A percentile compares a stretch with the other conserved stretches of the same genome.
Evolutionary conservation across 768 basidiomycete genomes (phyloP).

Genomic region (Lentinula boryana): DNA sequence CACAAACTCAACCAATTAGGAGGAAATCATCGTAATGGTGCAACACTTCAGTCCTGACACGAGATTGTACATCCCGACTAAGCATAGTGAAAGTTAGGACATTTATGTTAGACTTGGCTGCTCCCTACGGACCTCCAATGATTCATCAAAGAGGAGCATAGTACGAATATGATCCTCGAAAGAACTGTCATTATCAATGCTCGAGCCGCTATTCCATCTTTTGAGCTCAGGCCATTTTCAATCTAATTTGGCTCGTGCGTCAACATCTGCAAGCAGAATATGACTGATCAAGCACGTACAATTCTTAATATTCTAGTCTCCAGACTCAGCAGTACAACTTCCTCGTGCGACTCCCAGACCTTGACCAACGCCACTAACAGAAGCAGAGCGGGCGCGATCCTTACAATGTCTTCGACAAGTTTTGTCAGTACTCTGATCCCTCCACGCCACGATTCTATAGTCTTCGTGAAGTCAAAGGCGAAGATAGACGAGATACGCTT

Average conservation of each 20-base stretch:
- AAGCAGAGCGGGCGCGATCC: neutral
- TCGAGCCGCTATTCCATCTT: neutral
- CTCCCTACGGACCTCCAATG: neutral
- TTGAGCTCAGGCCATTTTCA: neutral
- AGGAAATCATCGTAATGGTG: constrained; percentile 1
- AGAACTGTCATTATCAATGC: neutral
- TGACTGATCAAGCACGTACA: neutral
- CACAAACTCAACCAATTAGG: neutral
- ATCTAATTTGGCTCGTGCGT: neutral
- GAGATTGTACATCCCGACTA: neutral
- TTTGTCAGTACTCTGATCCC: neutral
- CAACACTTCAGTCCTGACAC: neutral
- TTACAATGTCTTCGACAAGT: neutral
- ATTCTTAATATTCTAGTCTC: neutral
- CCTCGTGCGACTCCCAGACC: neutral
- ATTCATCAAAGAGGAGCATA: neutral
- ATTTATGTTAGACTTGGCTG: neutral
- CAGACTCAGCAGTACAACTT: neutral
- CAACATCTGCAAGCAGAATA: neutral
- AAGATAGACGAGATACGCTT: neutral
- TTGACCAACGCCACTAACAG: neutral
- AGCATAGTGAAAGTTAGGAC: neutral
- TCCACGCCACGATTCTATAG: neutral
- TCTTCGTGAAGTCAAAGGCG: neutral
- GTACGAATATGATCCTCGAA: neutral